phyloP scores from a whole-genome alignment of 2,329 filamentous ascomycete species.

The Fulvia fulva region DNA sequence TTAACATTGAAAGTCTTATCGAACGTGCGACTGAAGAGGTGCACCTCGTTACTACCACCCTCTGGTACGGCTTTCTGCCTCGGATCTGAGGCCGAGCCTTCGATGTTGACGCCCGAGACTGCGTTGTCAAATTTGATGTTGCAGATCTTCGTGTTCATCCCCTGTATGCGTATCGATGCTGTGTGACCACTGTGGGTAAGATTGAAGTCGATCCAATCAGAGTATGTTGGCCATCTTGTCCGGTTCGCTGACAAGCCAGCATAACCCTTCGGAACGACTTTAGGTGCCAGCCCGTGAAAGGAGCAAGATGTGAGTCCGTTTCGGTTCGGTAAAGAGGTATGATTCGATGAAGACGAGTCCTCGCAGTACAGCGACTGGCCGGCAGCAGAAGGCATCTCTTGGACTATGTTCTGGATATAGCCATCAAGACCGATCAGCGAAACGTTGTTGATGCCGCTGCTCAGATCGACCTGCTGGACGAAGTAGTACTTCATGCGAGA shows the following conservation, averaged over 20 bases:
- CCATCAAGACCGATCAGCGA: slow-evolving; percentile 64
- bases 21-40: slow-evolving; percentile 81
- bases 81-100: slow-evolving; percentile 36
- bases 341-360: slow-evolving; percentile 38
- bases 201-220: slow-evolving; percentile 63
- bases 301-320: slow-evolving; percentile 62
- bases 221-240: slow-evolving; percentile 14
- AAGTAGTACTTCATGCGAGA: slow-evolving; percentile 86
- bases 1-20: slow-evolving; percentile 71
- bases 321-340: slow-evolving; percentile 41
- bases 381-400: slow-evolving; percentile 65
- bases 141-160: slow-evolving; percentile 74
- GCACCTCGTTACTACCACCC: slow-evolving; percentile 62
- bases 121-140: slow-evolving; percentile 67
- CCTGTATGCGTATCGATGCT: slow-evolving; percentile 64
- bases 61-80: slow-evolving; percentile 45
- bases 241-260: slow-evolving; percentile 9
- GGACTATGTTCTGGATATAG: slow-evolving; percentile 64
- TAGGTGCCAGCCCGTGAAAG: slow-evolving; percentile 66
- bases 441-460: slow-evolving; percentile 63
- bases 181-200: slow-evolving; percentile 45
- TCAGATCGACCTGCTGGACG: slow-evolving; percentile 73
- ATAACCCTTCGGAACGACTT: slow-evolving; percentile 49
- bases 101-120: slow-evolving; percentile 61
- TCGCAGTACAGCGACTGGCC: slow-evolving; percentile 50